Conservation (phyloP, 2,329 filamentous ascomycete species). For the Pseudogymnoascus sp. region DNA sequence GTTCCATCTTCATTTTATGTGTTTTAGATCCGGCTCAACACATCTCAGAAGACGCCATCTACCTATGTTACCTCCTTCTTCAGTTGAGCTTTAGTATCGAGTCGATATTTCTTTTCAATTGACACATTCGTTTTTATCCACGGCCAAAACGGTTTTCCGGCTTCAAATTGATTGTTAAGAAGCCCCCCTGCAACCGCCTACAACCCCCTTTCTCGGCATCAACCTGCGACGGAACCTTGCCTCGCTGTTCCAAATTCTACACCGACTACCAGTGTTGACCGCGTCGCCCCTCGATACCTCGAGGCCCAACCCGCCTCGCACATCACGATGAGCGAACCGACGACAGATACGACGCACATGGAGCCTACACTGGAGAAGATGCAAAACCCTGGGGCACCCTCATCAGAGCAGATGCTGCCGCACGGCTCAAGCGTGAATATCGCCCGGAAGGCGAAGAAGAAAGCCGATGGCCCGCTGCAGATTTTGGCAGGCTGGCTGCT, state of each 20-base stretch:
- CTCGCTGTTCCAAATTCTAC: background rate
- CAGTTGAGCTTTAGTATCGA: background rate
- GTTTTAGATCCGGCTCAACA: background rate
- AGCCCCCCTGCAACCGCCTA: background rate
- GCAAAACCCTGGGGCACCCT: background rate
- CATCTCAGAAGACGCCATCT: constrained; percentile 6
- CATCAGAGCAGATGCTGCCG: background rate
- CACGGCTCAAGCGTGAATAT: background rate
- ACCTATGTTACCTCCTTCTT: background rate
- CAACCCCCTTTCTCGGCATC: constrained; percentile 2
- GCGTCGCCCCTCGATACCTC: background rate
- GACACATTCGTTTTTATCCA: constrained; percentile 2
- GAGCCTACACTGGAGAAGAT: background rate
- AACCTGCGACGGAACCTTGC: background rate
- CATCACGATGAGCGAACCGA: background rate
- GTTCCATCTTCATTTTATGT: constrained; percentile 7
- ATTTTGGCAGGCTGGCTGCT: background rate
- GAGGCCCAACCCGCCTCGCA: background rate
- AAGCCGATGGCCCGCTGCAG: background rate
- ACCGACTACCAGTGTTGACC: background rate
- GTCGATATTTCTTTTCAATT: background rate
- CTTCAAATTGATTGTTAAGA: background rate
- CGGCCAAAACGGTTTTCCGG: background rate
- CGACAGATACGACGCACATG: background rate
- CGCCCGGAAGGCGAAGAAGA: constrained; percentile 3